These are phyloP conservation scores for Beauveria medogensis DNA, from an alignment of 2,329 filamentous ascomycete genomes.

Conservation along the genomic window DNA sequence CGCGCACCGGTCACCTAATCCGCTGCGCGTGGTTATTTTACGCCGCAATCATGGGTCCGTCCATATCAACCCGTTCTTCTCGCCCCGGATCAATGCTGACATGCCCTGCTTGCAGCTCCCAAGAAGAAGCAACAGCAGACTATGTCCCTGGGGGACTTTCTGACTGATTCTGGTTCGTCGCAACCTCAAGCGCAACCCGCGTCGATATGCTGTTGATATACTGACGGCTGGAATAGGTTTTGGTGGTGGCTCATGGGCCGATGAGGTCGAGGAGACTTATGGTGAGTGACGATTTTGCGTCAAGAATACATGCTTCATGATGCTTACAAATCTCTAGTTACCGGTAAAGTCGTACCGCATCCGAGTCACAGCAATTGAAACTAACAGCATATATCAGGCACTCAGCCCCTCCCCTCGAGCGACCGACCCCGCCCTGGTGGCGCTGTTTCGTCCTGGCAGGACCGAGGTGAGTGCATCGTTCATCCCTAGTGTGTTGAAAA, in stretches of 20 bases:
- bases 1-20: slow-evolving; percentile 33
- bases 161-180: slow-evolving; percentile 78
- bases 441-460: slow-evolving; percentile 32
- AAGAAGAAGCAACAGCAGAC: slow-evolving; percentile 91
- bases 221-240: slow-evolving; percentile 31
- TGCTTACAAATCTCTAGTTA: slow-evolving; percentile 25
- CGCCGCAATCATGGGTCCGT: slow-evolving; percentile 56
- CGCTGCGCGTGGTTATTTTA: slow-evolving; percentile 38
- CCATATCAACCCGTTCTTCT: slow-evolving; percentile 4
- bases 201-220: slow-evolving; percentile 17
- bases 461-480: slow-evolving; percentile 31
- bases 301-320: not conserved
- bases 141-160: slow-evolving; percentile 95
- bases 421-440: slow-evolving; percentile 34
- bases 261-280: slow-evolving; percentile 91
- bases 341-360: slow-evolving; percentile 23
- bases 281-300: slow-evolving; percentile 36
- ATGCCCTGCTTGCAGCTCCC: slow-evolving; percentile 53
- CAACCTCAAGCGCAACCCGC: slow-evolving; percentile 6
- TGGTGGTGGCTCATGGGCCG: slow-evolving; percentile 81
- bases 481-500: not conserved
- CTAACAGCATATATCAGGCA: slow-evolving; percentile 31
- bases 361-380: not conserved
- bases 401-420: slow-evolving; percentile 46
- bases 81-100: slow-evolving; percentile 13